Conservation (phyloP, 2,329 filamentous ascomycete genomes). For the Cladosporium sp. region DNA sequence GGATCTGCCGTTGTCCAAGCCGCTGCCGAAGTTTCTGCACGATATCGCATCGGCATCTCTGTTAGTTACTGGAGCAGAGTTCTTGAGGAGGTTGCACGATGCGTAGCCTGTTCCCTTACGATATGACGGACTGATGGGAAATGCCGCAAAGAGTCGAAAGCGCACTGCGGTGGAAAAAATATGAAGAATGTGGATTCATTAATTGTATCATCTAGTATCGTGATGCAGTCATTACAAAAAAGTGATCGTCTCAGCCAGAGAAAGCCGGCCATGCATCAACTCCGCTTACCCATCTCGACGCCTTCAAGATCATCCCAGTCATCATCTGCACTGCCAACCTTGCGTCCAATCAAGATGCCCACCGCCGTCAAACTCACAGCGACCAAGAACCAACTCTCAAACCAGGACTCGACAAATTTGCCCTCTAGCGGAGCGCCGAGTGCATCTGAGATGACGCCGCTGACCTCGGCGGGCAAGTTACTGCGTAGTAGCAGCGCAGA, state of each 20-base stretch:
- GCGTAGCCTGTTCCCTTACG: background rate
- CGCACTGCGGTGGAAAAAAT: background rate
- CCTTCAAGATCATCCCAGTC: constrained; percentile 45
- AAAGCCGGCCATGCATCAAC: background rate
- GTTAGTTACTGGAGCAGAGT: constrained; percentile 24
- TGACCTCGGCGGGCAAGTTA: constrained; percentile 76
- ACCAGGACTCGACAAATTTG: constrained; percentile 77
- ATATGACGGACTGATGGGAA: background rate
- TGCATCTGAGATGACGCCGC: constrained; percentile 74
- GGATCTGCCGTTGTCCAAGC: constrained; percentile 27
- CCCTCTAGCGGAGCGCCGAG: constrained; percentile 74
- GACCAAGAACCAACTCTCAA: constrained; percentile 80
- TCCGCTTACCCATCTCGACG: constrained; percentile 67
- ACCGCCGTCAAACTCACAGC: constrained; percentile 66
- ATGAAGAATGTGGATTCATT: constrained; percentile 3
- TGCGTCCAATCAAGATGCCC: constrained; percentile 73
- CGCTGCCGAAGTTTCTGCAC: constrained; percentile 26
- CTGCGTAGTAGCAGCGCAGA: constrained; percentile 75
- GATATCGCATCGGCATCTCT: constrained; percentile 24
- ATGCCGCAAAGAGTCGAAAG: background rate
- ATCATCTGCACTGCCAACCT: constrained; percentile 50
- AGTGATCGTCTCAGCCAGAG: background rate
- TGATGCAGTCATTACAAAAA: constrained; percentile 12
- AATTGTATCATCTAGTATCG: constrained; percentile 8
- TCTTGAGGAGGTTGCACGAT: constrained; percentile 11